Evolutionary conservation across 495 filamentous ascomycete species (phyloP), one percentile per base, ranked within the genome.

Genomic region (Haplographium delicatum): DNA sequence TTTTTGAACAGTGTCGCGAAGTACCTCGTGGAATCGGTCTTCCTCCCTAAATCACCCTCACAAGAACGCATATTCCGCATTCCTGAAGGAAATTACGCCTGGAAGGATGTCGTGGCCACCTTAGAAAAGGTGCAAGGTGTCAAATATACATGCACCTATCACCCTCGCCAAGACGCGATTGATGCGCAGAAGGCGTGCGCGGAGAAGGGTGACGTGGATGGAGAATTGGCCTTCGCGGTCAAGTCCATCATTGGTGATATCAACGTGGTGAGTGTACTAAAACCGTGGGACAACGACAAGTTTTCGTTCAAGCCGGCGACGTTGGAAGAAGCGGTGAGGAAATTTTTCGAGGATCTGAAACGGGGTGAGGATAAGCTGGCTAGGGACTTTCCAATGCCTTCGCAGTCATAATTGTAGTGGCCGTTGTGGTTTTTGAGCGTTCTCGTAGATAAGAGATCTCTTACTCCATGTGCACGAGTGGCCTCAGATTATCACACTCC

Each of bases 31-130:
- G 22, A 16, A 5, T 34, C 44, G 13, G 19, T 35, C 16, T 19
- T 47, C n/a, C n/a, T 47, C 9, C 44, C 28, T 22, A 16, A 31
- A 35, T 34, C 44, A 9, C 34, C 26, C 6, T 4, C 9, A 4
- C 9, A 33, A 34, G 3, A 11, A 11, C 44, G 44, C 18, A 35
- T 30, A 16, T 47, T 23, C 19, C 33, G 35, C 15, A 26, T 49
- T 49, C 31, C 34, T 9, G 24, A 13, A 2, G 46, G 31, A 28
- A 18, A 9, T 3, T 49, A 39, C 22, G 15, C 10, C 22, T 49
- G 46, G 46, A 26, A 37, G 15, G 34, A 37, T 20, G 33, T 49
- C 33, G 13, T 49, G 26, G 33, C 24, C 5, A 49, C 46, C 6
- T 9, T 49, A 9, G 18, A 18, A 9, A 22, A 25, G 9, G 26